Conservation (phyloP, 2,329 filamentous ascomycete species). For the Exophiala dermatitidis region DNA sequence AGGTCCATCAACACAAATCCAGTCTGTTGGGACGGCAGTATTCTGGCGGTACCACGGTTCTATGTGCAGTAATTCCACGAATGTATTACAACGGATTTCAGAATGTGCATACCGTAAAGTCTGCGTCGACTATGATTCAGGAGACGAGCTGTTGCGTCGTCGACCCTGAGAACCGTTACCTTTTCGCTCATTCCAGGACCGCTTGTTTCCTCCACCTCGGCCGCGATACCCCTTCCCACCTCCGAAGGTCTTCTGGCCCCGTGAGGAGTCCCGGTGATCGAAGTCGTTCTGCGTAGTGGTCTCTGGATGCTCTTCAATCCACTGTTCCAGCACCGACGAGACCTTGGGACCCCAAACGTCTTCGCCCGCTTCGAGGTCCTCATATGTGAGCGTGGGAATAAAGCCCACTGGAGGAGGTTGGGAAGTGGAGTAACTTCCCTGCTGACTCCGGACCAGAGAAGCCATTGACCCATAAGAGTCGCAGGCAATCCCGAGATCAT, state of each 20-base stretch:
- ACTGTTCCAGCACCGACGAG: slow-evolving; percentile 48
- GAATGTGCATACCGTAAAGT: background rate
- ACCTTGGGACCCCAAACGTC: slow-evolving; percentile 76
- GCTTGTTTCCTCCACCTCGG: slow-evolving; percentile 5
- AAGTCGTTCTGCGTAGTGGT: background rate
- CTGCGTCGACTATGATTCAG: slow-evolving; percentile 3
- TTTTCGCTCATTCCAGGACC: slow-evolving; percentile 10
- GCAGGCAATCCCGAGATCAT: slow-evolving; percentile 79
- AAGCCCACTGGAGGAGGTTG: slow-evolving; percentile 41
- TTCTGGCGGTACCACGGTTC: too few relatives aligned
- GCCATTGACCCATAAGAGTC: slow-evolving; percentile 81
- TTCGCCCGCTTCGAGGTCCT: slow-evolving; percentile 68
- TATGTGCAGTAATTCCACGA: too few relatives aligned
- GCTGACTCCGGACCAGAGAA: slow-evolving; percentile 68
- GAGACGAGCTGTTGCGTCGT: slow-evolving; percentile 22
- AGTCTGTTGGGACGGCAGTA: too few relatives aligned
- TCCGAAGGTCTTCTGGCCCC: slow-evolving; percentile 1
- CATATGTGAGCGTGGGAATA: slow-evolving; percentile 60
- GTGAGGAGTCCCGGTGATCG: slow-evolving; percentile 13
- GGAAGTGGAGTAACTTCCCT: slow-evolving; percentile 59
- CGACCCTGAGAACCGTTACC: background rate
- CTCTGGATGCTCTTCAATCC: slow-evolving; percentile 39
- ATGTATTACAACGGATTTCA: background rate
- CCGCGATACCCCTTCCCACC: background rate
- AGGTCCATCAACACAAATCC: background rate